Base-by-base conservation (phyloP, 1,284 basidiomycete species). In the Ceratobasidium sp. region DNA sequence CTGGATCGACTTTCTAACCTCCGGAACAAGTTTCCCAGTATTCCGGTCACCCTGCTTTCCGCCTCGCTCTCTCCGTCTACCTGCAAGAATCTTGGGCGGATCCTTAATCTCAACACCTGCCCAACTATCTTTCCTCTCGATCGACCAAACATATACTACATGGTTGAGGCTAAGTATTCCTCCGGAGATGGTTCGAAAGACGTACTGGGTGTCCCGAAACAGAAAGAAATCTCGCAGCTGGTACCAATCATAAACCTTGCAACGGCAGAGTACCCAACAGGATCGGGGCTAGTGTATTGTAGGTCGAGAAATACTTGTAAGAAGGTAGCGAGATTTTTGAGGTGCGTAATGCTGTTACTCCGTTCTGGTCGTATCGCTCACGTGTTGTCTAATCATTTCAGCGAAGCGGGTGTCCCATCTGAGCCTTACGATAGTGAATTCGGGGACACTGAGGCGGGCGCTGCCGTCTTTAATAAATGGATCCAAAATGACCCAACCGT, bases 1-100 rank as follows among this genome's bases (percentile, higher is more conserved):
- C 26, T 75, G 49, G 20, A 37, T 0, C 51, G 56, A 4, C 74
- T 75, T 37, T 53, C 63, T 3, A 42, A 10, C 2, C 63, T 75
- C 20, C 74, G 74, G 5, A 10, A 45, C 20, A 75, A 75, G 31
- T 75, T 65, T 45, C 74, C 63, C 1, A 10, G 45, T 1, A 53
- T 75, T 17, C 74, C 74, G 1, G 28, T 42, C 0, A 75, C 63
- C 2, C 28, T 75, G 10, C 74, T 75, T 20, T 75, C 74, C 28
- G 74, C 74, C 3, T 75, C 74, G 3, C 20, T 75, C 1, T 75
- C 74, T 6, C 74, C 74, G 10, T 11, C 61, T 8, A 75, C 74
- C 0, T 51, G 33, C 7, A 17, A 56, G 20, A 54, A 42, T 4
- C 53, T 75, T 23, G 28, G n/a, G 28, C 31, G n/a, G 4, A 31